These are phyloP conservation scores for Exophiala viscosa DNA, from an alignment of 2,329 filamentous ascomycete species.

Conservation along the genomic window DNA sequence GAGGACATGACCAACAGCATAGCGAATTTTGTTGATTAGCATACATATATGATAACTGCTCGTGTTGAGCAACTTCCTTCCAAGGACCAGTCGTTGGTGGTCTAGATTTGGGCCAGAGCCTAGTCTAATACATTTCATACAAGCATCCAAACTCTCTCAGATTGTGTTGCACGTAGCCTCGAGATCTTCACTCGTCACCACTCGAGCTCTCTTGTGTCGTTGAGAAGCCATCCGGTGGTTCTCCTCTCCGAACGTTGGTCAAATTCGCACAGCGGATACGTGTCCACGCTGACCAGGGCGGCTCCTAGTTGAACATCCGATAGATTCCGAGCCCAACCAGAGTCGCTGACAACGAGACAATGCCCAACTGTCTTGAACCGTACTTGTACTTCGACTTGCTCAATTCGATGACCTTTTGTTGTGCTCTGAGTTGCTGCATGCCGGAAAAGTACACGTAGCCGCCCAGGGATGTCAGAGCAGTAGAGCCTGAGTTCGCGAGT, in stretches of 20 bases:
- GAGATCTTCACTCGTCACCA: no score
- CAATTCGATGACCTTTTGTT: constrained; percentile 59
- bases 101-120: not conserved
- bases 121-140: not conserved
- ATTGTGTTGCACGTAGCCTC: no score
- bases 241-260: no score
- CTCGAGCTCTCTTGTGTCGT: no score
- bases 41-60: constrained; percentile 10
- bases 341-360: constrained; percentile 63
- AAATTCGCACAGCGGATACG: no score
- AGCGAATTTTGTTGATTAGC: constrained; percentile 19
- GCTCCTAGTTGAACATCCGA: constrained; percentile 57
- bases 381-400: constrained; percentile 70
- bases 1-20: constrained; percentile 24
- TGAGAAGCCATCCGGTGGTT: no score
- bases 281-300: not conserved
- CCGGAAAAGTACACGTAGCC: constrained; percentile 75
- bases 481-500: constrained; percentile 54
- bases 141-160: not conserved
- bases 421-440: constrained; percentile 65
- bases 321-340: constrained; percentile 69
- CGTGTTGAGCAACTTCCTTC: constrained; percentile 1
- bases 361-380: constrained; percentile 64
- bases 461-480: constrained; percentile 70
- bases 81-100: not conserved